These are phyloP conservation scores for Neurospora crassa DNA, from an alignment of 2,329 filamentous ascomycete species.

Conservation along the genomic window DNA sequence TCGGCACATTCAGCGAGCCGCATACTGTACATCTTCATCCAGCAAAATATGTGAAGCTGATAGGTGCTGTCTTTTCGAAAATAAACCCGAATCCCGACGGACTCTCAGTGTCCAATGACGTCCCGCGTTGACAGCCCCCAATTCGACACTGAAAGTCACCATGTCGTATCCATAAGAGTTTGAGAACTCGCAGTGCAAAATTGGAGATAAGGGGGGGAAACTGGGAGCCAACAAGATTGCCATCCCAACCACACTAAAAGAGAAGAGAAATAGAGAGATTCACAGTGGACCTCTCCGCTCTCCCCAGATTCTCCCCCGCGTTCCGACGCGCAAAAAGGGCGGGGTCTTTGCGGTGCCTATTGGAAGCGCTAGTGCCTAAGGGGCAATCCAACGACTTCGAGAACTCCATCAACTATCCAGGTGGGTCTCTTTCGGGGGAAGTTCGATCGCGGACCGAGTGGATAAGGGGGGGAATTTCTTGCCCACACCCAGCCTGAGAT, in stretches of 20 bases:
- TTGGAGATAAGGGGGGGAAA: not conserved
- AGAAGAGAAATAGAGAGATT: not conserved
- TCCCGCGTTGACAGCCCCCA: not conserved
- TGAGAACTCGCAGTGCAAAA: not conserved
- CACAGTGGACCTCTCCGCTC: not conserved
- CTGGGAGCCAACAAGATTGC: not conserved
- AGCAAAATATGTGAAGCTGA: not conserved
- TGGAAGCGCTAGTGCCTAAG: constrained; percentile 7
- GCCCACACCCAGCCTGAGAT: constrained; percentile 6
- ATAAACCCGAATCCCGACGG: not conserved
- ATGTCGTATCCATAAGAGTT: not conserved
- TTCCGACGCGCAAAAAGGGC: not conserved
- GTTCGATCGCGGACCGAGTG: not conserved
- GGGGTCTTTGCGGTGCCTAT: constrained; percentile 5
- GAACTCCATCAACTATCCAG: constrained; percentile 8
- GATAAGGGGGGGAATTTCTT: constrained; percentile 8
- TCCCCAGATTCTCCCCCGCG: not conserved
- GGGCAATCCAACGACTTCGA: constrained; percentile 4
- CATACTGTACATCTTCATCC: not conserved
- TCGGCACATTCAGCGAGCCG: not conserved
- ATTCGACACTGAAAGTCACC: not conserved
- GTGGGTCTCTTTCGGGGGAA: constrained; percentile 8
- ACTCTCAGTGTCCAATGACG: not conserved
- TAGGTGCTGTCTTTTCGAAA: not conserved
- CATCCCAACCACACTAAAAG: not conserved